Percentiles rank a stretch among this genome's conserved stretches.
phyloP scores from a whole-genome alignment of 2,329 filamentous ascomycete genomes.

The Xylariales sp. region DNA sequence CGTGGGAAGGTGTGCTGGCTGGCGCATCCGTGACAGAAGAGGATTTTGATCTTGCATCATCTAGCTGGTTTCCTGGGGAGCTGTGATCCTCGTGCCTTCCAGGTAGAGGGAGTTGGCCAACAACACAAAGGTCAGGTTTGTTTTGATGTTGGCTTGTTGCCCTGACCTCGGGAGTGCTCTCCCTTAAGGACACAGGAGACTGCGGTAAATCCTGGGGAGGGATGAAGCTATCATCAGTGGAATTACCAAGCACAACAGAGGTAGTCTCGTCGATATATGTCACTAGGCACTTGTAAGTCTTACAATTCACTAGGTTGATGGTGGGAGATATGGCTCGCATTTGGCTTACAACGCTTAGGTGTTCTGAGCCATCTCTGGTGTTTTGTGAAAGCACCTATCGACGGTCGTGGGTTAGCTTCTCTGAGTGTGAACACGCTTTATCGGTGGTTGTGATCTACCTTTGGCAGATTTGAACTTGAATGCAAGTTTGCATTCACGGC shows the following conservation, averaged over 20 bases:
- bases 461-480: conserved; percentile 29
- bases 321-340: no score
- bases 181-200: neutral
- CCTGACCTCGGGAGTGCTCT: neutral
- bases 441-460: conserved; percentile 13
- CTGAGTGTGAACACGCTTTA: no score
- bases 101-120: no score
- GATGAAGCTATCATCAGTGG: conserved; percentile 14
- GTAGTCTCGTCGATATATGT: conserved; percentile 26
- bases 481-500: conserved; percentile 25
- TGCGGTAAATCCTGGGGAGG: conserved; percentile 10
- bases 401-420: conserved; percentile 1
- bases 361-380: conserved; percentile 24
- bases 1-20: conserved; percentile 5
- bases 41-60: conserved; percentile 5
- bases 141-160: neutral
- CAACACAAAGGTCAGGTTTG: neutral
- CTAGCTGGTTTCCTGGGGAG: conserved; percentile 4
- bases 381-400: conserved; percentile 21
- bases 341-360: conserved; percentile 20
- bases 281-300: conserved; percentile 19
- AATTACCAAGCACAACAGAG: conserved; percentile 16
- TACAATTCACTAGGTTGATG: no score
- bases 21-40: conserved; percentile 4
- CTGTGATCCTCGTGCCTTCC: neutral